A percentile compares a stretch with the other conserved stretches of the same genome.
Conservation (phyloP, 129 eudicot species). For the Mikania micrantha region DNA sequence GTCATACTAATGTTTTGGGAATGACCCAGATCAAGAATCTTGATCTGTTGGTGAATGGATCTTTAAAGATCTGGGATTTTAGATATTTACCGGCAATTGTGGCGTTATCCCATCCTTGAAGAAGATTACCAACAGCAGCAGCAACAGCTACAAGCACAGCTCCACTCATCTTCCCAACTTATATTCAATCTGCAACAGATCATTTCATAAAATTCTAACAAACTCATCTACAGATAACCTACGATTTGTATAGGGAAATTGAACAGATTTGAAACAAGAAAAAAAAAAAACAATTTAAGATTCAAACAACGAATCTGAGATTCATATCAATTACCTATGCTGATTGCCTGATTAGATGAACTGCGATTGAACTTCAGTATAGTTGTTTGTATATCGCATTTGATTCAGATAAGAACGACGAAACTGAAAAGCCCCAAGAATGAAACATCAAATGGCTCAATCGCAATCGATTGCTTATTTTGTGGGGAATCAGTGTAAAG, state of each 20-base stretch:
- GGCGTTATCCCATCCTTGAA: constrained; percentile 99
- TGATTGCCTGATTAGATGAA: constrained; percentile 3
- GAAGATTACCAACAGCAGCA: constrained; percentile 88
- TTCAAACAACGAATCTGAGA: neutral
- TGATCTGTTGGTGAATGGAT: neutral
- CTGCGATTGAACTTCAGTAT: neutral
- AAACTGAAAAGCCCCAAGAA: neutral
- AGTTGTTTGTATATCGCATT: neutral
- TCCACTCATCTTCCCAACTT: constrained; percentile 57
- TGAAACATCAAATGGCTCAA: neutral
- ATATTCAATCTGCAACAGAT: constrained; percentile 5
- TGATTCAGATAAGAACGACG: neutral
- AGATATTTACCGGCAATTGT: constrained; percentile 72
- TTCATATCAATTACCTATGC: constrained; percentile 7
- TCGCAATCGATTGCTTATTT: neutral
- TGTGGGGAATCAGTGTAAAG: neutral
- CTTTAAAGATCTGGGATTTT: neutral
- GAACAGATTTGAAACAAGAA: neutral
- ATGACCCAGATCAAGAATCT: neutral
- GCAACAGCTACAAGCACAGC: constrained; percentile 85
- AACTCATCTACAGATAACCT: constrained; percentile 6
- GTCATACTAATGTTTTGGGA: neutral
- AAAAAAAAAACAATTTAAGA: neutral
- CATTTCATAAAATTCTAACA: constrained; percentile 4
- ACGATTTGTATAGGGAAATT: neutral